Conservation (phyloP, 768 basidiomycete species). For the Pleurotus djamor region DNA sequence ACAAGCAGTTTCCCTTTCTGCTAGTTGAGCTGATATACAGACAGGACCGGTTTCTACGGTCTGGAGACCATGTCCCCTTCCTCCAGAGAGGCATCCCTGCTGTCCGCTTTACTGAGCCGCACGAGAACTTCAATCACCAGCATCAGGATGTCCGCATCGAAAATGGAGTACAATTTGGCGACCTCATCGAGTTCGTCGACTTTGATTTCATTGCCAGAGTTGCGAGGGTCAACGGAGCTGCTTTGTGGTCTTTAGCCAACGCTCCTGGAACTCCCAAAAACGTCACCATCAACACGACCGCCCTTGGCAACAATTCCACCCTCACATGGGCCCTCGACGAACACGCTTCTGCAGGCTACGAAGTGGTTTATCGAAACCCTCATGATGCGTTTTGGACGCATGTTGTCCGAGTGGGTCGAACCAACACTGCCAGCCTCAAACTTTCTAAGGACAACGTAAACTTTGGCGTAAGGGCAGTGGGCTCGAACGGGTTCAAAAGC, state of each 20-base stretch:
- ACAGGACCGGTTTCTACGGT: slow-evolving; percentile 51
- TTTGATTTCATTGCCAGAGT: slow-evolving; percentile 50
- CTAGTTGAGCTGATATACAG: slow-evolving; percentile 50
- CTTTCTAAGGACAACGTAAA: slow-evolving; percentile 52
- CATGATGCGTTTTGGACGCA: slow-evolving; percentile 46
- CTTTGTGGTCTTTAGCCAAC: slow-evolving; percentile 53
- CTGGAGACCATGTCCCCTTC: slow-evolving; percentile 55
- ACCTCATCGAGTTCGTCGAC: slow-evolving; percentile 52
- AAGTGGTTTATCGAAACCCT: slow-evolving; percentile 49
- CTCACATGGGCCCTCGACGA: slow-evolving; percentile 42
- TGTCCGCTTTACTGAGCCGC: slow-evolving; percentile 54
- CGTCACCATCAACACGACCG: slow-evolving; percentile 41
- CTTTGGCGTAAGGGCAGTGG: slow-evolving; percentile 47
- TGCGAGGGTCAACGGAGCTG: slow-evolving; percentile 49
- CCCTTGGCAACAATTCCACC: slow-evolving; percentile 54
- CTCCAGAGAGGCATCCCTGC: slow-evolving; percentile 48
- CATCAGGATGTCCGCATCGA: slow-evolving; percentile 53
- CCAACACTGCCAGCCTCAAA: slow-evolving; percentile 34
- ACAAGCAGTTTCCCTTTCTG: background rate
- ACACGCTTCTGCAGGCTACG: slow-evolving; percentile 41
- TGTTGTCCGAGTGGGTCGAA: slow-evolving; percentile 45
- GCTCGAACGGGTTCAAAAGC: slow-evolving; percentile 49
- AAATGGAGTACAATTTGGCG: slow-evolving; percentile 49
- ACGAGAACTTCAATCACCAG: slow-evolving; percentile 57
- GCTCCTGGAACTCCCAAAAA: slow-evolving; percentile 53